These are phyloP conservation scores for Litchi chinensis DNA, from an alignment of 345 rosid genomes.

Conservation along the genomic window DNA sequence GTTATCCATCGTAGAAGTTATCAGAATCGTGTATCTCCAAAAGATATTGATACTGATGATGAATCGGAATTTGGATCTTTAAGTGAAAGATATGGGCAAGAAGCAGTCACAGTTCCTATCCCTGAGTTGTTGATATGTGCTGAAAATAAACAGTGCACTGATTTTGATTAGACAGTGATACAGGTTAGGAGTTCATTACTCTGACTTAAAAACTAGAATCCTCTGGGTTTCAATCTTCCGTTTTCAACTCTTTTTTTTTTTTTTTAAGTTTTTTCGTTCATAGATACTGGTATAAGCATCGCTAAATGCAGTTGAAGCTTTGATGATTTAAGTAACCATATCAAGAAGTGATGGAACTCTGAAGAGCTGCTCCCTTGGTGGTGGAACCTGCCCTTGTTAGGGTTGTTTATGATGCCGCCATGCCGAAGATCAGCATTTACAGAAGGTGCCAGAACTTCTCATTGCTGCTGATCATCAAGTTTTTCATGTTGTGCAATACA, in stretches of 20 bases:
- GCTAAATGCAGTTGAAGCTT: not conserved
- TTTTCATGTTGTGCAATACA: not conserved
- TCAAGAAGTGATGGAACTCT: constrained; percentile 23
- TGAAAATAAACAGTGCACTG: constrained; percentile 49
- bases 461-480: not conserved
- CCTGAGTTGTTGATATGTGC: constrained; percentile 45
- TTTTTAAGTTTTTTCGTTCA: not conserved
- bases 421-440: not conserved
- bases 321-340: not conserved
- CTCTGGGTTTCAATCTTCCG: not conserved
- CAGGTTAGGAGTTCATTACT: not conserved
- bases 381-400: constrained; percentile 13
- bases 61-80: constrained; percentile 46
- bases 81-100: constrained; percentile 48
- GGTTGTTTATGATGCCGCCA: not conserved
- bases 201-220: not conserved
- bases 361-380: not conserved
- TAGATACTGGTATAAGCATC: not conserved
- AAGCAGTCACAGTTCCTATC: constrained; percentile 39
- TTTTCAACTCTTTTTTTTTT: not conserved
- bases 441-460: not conserved
- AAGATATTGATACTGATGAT: constrained; percentile 54
- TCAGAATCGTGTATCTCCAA: constrained; percentile 68
- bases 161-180: constrained; percentile 32
- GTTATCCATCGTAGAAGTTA: constrained; percentile 56